Evolutionary conservation across 345 rosid species (phyloP).

Genomic region (Aquilaria yunnanensis): DNA sequence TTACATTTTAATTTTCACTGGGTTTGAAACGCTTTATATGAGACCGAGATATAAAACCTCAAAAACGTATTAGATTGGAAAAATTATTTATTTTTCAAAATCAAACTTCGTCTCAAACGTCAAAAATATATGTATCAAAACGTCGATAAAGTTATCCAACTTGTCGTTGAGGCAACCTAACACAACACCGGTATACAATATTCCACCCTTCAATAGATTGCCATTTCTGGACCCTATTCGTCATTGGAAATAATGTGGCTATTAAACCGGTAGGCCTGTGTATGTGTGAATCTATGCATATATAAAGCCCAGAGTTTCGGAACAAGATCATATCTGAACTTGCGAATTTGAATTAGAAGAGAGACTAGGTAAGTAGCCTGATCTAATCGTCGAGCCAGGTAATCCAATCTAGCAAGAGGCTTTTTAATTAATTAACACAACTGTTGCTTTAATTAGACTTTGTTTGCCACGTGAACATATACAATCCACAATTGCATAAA

Average conservation of each 20-base stretch:
- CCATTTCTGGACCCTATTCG: too few species aligned
- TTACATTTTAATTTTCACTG: too few species aligned
- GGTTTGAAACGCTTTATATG: too few species aligned
- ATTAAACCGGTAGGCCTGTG: too few species aligned
- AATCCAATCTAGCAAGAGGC: not conserved
- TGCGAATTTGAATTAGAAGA: not conserved
- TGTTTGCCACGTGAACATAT: conserved; percentile 37
- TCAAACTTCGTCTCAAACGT: too few species aligned
- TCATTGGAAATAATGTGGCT: too few species aligned
- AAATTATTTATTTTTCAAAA: too few species aligned
- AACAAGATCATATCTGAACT: conserved; percentile 1
- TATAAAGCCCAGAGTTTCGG: conserved; percentile 5
- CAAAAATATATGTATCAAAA: too few species aligned
- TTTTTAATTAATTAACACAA: not conserved
- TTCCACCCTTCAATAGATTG: too few species aligned
- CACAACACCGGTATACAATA: too few species aligned
- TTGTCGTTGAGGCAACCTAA: not conserved
- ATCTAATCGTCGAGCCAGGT: conserved; percentile 6
- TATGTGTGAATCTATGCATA: not conserved
- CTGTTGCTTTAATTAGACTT: conserved; percentile 6
- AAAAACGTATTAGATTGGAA: too few species aligned
- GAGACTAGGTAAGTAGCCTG: conserved; percentile 3
- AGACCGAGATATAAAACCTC: too few species aligned
- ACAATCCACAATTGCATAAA: conserved; percentile 34
- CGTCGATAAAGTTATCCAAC: not conserved